Conservation (phyloP, 208 protist genomes). For the Crithidia mellificae region DNA sequence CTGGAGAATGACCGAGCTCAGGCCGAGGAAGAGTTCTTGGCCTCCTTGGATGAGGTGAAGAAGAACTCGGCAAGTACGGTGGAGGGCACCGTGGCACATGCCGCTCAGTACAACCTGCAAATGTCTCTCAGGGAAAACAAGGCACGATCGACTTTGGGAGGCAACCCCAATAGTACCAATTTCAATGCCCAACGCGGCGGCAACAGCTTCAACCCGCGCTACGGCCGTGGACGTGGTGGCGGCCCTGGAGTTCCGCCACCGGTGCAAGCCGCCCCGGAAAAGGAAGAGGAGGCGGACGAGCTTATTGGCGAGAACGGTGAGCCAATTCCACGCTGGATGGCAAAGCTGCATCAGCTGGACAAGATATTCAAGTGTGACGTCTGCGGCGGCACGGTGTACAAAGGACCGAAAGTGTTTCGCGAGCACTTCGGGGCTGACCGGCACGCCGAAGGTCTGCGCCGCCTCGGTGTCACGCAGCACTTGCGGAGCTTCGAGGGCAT, state of each 20-base stretch:
- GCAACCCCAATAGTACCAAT: too few relatives aligned
- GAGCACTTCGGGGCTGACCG: slow-evolving; percentile 86
- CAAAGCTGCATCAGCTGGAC: slow-evolving; percentile 81
- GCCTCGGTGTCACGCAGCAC: slow-evolving; percentile 68
- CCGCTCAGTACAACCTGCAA: slow-evolving; percentile 67
- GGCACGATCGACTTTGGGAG: neutral
- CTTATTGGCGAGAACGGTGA: slow-evolving; percentile 78
- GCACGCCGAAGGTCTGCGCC: slow-evolving; percentile 79
- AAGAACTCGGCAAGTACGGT: slow-evolving; percentile 54
- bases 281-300: slow-evolving; percentile 41
- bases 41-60: slow-evolving; percentile 58
- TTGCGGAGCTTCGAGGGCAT: slow-evolving; percentile 81
- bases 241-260: neutral
- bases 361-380: slow-evolving; percentile 85
- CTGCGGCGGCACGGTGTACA: slow-evolving; percentile 86
- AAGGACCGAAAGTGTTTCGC: slow-evolving; percentile 82
- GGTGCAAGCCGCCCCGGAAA: slow-evolving; percentile 9
- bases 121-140: slow-evolving; percentile 17
- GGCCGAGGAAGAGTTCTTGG: slow-evolving; percentile 65
- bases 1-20: slow-evolving; percentile 63
- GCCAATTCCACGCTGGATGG: slow-evolving; percentile 80
- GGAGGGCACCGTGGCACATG: slow-evolving; percentile 74
- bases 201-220: neutral
- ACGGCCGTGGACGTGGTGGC: neutral
- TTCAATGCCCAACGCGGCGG: too few relatives aligned